Evolutionary conservation across 345 rosid genomes (phyloP), one percentile per base, ranked within the genome.

Genomic region (Garcia nutans): DNA sequence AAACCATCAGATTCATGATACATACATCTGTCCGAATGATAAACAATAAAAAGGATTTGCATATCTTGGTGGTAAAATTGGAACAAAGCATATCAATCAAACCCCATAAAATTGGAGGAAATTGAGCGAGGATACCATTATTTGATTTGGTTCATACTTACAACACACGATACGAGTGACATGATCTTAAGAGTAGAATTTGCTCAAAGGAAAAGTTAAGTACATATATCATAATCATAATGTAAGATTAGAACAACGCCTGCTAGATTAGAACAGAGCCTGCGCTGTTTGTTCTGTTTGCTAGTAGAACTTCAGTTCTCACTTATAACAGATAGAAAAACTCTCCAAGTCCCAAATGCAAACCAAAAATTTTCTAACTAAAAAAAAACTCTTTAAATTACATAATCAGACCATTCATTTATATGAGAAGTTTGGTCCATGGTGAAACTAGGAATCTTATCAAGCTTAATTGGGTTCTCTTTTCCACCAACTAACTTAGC

Each of bases 371-470:
- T 37, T 52, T 41, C 19, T 55, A 44, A 8, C 41, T 52, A 45
- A 5, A 0, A 55, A n/a, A 5, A 72, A 62, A 19, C 10, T 17
- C 20, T 77, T 84, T 89, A 95, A 6, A 95, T 93, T 41, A 93
- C 97, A 84, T 95, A 95, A 79, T 95, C 97, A 66, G 97, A 93
- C 97, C 97, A 91, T 26, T 87, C 97, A 56, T 86, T 16, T 41
- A 90, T 89, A 70, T 93, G 89, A 41, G 97, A 95, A 41, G 90
- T 91, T 47, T 95, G 99, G 65, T 95, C 99, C 99, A 95, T 95
- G 24, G 97, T 95, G 56, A 91, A 66, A 72, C 99, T 87, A 60
- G 99, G 99, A 71, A 86, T 85, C 85, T 87, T 90, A 49, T 93
- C 94, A 23, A 83, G 94, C 89, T 58, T 89, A 3, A 80, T 71